Conservation (phyloP, 2,329 filamentous ascomycete genomes). For the Dothistroma septosporum region DNA sequence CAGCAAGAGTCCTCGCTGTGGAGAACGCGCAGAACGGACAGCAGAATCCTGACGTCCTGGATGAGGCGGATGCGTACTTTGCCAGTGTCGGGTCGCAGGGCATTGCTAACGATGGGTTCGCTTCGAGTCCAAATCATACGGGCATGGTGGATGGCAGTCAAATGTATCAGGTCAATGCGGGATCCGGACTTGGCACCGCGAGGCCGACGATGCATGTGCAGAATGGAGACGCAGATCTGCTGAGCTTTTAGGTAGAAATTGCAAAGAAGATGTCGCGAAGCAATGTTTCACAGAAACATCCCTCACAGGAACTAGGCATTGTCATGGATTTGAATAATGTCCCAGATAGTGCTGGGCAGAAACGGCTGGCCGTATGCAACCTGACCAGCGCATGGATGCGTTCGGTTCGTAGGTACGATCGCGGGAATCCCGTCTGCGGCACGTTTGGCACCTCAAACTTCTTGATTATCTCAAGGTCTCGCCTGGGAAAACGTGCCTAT, state of each 20-base stretch:
- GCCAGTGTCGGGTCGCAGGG: slow-evolving; percentile 66
- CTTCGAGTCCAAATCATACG: slow-evolving; percentile 20
- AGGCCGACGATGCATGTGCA: slow-evolving; percentile 64
- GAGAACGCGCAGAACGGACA: slow-evolving; percentile 32
- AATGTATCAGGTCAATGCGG: slow-evolving; percentile 72
- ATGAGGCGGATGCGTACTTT: slow-evolving; percentile 87
- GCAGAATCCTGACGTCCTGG: slow-evolving; percentile 44
- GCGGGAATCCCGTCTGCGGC: background rate
- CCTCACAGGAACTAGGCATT: too few species aligned
- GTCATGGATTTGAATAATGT: too few species aligned
- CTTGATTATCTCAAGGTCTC: background rate
- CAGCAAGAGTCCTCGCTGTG: slow-evolving; percentile 26
- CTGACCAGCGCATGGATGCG: background rate
- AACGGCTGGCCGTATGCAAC: background rate
- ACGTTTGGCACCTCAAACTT: background rate
- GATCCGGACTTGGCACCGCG: slow-evolving; percentile 70
- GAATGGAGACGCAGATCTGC: slow-evolving; percentile 35
- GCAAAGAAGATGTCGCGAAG: background rate
- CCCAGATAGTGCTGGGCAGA: too few species aligned
- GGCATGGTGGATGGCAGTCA: slow-evolving; percentile 39
- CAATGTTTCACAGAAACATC: background rate
- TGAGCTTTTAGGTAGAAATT: slow-evolving; percentile 31
- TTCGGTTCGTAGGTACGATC: background rate
- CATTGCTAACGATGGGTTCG: slow-evolving; percentile 60
- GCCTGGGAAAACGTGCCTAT: background rate